Evolutionary conservation across 331 rosid genomes (phyloP), one percentile per base, ranked within the genome.

Genomic region (Erythrophleum ivorense): DNA sequence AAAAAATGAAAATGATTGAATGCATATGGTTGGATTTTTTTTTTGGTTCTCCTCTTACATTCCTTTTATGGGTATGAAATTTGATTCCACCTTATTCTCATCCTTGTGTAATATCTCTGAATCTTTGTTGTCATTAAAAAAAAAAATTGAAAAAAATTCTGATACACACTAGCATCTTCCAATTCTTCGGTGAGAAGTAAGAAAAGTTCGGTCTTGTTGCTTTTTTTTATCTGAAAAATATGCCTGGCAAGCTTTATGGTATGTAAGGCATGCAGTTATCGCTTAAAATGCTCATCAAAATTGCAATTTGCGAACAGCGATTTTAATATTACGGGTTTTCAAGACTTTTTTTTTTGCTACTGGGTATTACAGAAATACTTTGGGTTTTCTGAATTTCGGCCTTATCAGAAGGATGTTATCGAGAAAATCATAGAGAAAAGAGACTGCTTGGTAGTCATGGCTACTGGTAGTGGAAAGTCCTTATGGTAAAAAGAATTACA

Each of bases 401-500:
- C 88, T 24, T 88, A 94, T 73, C 97, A 94, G 85, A 87, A 82
- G 83, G 90, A 92, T 40, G 91, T 88, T 53, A 89, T 92, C 59
- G 86, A 87, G 91, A 80, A 88, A 64, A 88, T 94, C 75, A 82
- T 92, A 12, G 86, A 83, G 34, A 89, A 87, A 86, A 92, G 88
- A 80, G 98, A 92, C 83, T 88, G 91, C 41, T 77, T 94, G 83
- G 95, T 92, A 68, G 97, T 94, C 82, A 91, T 91, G 98, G 98
- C 94, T 73, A 94, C 98, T 71, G 98, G 98, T 15, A 94, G 97
- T 78, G 98, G 97, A 48, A 94, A 94, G 80, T 94, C 98, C 75
- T 80, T 94, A 73, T 94, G 98, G 97, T 90, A 89, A 88, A 66
- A 77, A 60, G 9, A 71, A 18, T 78, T 41, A 15, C 15, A 31